These are phyloP conservation scores for Termitomyces bulborhizus DNA, from an alignment of 768 basidiomycete species.

Conservation along the genomic window DNA sequence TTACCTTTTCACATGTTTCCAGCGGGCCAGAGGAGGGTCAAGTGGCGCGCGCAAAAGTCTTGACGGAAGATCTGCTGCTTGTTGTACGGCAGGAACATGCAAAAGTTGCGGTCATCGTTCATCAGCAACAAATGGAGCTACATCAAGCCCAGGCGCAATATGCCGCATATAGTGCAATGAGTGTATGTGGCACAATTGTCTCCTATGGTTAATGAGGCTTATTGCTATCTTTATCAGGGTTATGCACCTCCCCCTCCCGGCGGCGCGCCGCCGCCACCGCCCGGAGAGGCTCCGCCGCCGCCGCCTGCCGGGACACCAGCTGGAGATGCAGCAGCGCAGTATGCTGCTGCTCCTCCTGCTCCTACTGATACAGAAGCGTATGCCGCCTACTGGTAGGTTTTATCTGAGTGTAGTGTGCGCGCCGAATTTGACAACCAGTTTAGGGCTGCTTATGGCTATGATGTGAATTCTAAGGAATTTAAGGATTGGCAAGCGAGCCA, in stretches of 20 bases:
- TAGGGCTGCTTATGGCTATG: conserved; percentile 80
- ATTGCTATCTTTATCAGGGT: conserved; percentile 21
- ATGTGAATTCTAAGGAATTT: conserved; percentile 76
- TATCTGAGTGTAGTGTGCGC: conserved; percentile 5
- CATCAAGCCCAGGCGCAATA: conserved; percentile 81
- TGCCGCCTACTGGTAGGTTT: conserved; percentile 50
- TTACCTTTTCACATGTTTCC: background rate
- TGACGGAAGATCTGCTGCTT: conserved; percentile 77
- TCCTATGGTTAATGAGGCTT: background rate
- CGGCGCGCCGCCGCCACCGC: conserved; percentile 49
- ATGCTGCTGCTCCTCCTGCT: conserved; percentile 30
- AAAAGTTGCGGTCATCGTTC: conserved; percentile 51
- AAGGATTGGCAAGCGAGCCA: conserved; percentile 78
- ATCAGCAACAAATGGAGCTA: conserved; percentile 81
- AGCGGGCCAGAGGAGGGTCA: conserved; percentile 61
- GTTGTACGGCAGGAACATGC: conserved; percentile 87
- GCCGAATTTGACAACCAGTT: background rate
- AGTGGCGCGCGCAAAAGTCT: conserved; percentile 71
- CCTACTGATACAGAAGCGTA: conserved; percentile 48
- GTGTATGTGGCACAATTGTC: conserved; percentile 33
- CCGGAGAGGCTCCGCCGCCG: conserved; percentile 39
- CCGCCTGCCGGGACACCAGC: conserved; percentile 42
- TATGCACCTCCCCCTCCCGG: conserved; percentile 45
- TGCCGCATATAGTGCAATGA: conserved; percentile 62
- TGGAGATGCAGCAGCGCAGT: conserved; percentile 34